Conservation (phyloP, 257 asterid species). For the Capsicum chinense region DNA sequence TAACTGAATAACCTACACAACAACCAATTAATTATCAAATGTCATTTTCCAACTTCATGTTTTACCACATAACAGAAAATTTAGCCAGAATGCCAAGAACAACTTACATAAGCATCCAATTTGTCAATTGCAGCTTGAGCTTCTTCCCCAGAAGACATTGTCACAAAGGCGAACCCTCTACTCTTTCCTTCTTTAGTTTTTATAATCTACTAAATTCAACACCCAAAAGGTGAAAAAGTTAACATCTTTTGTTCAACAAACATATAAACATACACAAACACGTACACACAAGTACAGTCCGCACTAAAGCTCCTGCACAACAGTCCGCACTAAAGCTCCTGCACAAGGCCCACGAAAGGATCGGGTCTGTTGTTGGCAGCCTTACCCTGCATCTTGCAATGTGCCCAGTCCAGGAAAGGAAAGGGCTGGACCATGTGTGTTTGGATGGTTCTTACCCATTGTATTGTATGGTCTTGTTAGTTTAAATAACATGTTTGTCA, state of each 20-base stretch:
- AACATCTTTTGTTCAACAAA: slow-evolving; percentile 4
- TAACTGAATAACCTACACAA: neutral
- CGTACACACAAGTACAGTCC: too few relatives aligned
- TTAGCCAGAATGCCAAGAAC: neutral
- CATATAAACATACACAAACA: neutral
- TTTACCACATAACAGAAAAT: neutral
- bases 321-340: too few relatives aligned
- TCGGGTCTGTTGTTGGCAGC: too few relatives aligned
- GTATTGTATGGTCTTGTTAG: too few relatives aligned
- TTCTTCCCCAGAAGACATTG: slow-evolving; percentile 81
- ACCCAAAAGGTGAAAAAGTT: neutral
- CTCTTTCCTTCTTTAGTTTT: slow-evolving; percentile 82
- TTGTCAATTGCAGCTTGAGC: slow-evolving; percentile 74
- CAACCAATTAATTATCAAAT: neutral
- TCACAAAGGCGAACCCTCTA: slow-evolving; percentile 88
- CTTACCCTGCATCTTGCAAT: too few relatives aligned
- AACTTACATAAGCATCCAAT: slow-evolving; percentile 70
- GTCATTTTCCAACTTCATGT: neutral
- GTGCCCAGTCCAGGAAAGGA: too few relatives aligned
- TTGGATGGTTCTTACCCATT: too few relatives aligned
- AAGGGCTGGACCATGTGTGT: too few relatives aligned
- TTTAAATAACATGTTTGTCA: too few relatives aligned
- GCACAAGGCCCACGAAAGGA: too few relatives aligned
- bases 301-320: too few relatives aligned
- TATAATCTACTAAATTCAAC: slow-evolving; percentile 56